These are phyloP conservation scores for Citrullus mucosospermus DNA, from an alignment of 306 rosid genomes.

Conservation along the genomic window DNA sequence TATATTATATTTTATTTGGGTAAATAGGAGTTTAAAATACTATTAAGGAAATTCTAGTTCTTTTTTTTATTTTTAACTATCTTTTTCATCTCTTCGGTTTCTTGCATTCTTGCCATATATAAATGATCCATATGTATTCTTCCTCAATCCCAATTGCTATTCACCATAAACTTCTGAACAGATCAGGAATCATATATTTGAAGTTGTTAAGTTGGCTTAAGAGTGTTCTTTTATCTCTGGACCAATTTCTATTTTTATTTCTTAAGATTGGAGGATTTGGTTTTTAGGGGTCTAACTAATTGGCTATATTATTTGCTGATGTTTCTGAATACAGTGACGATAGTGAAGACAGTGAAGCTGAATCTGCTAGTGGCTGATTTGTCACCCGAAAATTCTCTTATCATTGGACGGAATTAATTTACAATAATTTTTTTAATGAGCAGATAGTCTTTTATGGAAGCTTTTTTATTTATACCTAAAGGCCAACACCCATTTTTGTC, in stretches of 20 bases:
- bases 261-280: neutral
- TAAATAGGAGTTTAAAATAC: neutral
- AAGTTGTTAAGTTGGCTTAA: neutral
- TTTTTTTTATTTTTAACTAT: too few relatives aligned
- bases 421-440: neutral
- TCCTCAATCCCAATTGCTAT: neutral
- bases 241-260: neutral
- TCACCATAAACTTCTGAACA: neutral
- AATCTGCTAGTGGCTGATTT: constrained; percentile 30
- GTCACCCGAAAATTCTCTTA: neutral
- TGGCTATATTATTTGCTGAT: neutral
- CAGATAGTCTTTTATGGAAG: neutral
- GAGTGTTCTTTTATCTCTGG: neutral
- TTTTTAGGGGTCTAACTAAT: neutral
- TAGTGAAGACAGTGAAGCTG: constrained; percentile 70
- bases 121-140: neutral
- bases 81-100: too few relatives aligned
- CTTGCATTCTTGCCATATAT: too few relatives aligned
- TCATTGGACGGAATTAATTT: neutral
- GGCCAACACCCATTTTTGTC: constrained; percentile 26
- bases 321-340: constrained; percentile 51
- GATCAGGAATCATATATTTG: neutral
- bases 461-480: neutral
- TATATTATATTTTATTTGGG: neutral
- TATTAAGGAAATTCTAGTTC: neutral